phyloP scores from a whole-genome alignment of 305 asterid species.

The Solanum chacoense region DNA sequence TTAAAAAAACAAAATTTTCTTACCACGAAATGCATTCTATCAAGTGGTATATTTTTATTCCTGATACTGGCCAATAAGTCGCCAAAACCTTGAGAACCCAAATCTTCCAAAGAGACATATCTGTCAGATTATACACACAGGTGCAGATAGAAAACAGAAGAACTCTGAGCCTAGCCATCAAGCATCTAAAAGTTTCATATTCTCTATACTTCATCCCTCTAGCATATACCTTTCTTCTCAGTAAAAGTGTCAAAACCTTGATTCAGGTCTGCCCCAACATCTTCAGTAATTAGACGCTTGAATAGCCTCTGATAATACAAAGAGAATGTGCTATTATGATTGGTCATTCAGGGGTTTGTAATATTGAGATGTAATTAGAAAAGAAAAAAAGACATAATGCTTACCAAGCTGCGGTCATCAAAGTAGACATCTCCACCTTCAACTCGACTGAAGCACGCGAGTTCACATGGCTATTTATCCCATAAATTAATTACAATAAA shows the following conservation, averaged over 20 bases:
- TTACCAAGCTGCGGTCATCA: conserved; percentile 95
- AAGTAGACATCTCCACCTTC: conserved; percentile 93
- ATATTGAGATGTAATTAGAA: not conserved
- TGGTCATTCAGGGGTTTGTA: not conserved
- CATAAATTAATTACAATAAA: conserved; percentile 11
- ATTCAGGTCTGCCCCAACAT: conserved; percentile 82
- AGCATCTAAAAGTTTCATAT: not conserved
- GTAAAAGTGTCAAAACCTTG: conserved; percentile 81
- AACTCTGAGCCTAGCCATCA: not conserved
- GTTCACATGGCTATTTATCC: conserved; percentile 72
- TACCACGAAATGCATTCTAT: conserved; percentile 98
- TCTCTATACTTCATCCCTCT: not conserved
- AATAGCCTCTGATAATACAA: conserved; percentile 58
- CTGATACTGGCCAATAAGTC: conserved; percentile 84
- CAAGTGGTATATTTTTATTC: conserved; percentile 69
- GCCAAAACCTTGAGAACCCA: conserved; percentile 94
- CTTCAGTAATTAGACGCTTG: conserved; percentile 84
- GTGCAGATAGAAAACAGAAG: not conserved
- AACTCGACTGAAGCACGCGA: conserved; percentile 88
- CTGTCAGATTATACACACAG: conserved; percentile 3
- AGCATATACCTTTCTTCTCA: conserved; percentile 67
- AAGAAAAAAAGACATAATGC: conserved; percentile 4
- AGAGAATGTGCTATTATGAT: not conserved
- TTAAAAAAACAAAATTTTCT: conserved; percentile 3
- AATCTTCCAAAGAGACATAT: conserved; percentile 37